These are phyloP conservation scores for Coelastrella sp. DNA, from an alignment of 139 green algal genomes.

Conservation along the genomic window DNA sequence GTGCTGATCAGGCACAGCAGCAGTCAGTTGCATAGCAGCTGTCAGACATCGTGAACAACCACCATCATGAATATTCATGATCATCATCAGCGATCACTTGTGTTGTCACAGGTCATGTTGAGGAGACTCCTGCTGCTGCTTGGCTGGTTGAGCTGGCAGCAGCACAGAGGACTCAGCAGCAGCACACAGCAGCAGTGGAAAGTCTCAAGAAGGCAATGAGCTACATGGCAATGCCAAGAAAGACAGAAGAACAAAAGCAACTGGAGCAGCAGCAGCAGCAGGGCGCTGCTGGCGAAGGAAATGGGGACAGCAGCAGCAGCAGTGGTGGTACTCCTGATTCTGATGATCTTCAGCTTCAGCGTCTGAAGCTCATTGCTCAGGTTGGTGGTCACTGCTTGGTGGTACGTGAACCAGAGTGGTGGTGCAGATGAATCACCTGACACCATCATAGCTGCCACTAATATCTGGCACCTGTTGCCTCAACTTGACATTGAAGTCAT, in stretches of 20 bases:
- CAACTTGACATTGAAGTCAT: too few species aligned
- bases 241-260: not conserved
- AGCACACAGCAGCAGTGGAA: slow-evolving; percentile 13
- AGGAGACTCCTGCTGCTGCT: slow-evolving; percentile 40
- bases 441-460: too few species aligned
- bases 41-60: too few species aligned
- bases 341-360: not conserved
- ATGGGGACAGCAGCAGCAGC: slow-evolving; percentile 10
- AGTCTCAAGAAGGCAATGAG: slow-evolving; percentile 8
- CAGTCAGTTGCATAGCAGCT: too few species aligned
- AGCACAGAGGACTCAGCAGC: not conserved
- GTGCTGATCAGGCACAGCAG: too few species aligned
- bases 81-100: not conserved
- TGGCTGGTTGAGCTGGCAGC: slow-evolving; percentile 54
- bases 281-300: not conserved
- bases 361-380: slow-evolving; percentile 5
- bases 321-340: not conserved
- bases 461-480: too few species aligned
- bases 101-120: slow-evolving; percentile 43
- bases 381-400: too few species aligned
- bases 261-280: slow-evolving; percentile 11
- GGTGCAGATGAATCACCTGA: too few species aligned
- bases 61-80: not conserved
- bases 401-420: too few species aligned
- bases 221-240: slow-evolving; percentile 40